phyloP scores from a whole-genome alignment of 176 grass and related monocot species.

The Canna indica region DNA sequence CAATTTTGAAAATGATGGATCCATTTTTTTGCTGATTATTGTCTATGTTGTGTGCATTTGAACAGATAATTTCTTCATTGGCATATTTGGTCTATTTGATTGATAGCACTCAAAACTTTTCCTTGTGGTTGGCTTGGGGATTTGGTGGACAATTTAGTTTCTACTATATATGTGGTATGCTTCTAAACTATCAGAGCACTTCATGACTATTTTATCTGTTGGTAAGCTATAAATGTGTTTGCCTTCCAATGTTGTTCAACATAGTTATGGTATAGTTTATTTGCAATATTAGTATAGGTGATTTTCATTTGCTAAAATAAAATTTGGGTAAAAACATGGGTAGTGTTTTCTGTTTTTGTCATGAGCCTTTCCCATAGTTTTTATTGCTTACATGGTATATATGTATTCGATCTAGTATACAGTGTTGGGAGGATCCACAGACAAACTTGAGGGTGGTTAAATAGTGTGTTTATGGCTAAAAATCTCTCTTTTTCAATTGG shows the following conservation, averaged over 20 bases:
- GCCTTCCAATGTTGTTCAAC: not conserved
- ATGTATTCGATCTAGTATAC: no score
- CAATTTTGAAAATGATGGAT: no score
- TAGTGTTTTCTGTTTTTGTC: not conserved
- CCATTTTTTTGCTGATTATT: no score
- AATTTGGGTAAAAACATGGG: not conserved
- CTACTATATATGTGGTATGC: slow-evolving; percentile 97
- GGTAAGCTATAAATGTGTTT: not conserved
- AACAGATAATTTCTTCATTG: slow-evolving; percentile 76
- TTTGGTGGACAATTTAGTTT: slow-evolving; percentile 93
- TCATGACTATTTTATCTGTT: not conserved
- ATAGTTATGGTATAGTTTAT: not conserved
- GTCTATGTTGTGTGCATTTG: not conserved
- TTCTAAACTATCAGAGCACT: slow-evolving; percentile 7
- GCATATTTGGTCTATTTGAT: slow-evolving; percentile 83
- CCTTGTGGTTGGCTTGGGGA: slow-evolving; percentile 63
- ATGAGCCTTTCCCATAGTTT: no score
- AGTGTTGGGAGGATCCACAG: no score
- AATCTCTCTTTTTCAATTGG: no score
- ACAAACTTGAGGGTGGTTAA: no score
- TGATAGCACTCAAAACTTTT: slow-evolving; percentile 84
- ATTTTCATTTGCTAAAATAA: not conserved
- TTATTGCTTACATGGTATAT: no score
- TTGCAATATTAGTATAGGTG: not conserved
- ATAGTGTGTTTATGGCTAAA: no score